phyloP scores from a whole-genome alignment of 345 rosid species.

The Populus deltoides region DNA sequence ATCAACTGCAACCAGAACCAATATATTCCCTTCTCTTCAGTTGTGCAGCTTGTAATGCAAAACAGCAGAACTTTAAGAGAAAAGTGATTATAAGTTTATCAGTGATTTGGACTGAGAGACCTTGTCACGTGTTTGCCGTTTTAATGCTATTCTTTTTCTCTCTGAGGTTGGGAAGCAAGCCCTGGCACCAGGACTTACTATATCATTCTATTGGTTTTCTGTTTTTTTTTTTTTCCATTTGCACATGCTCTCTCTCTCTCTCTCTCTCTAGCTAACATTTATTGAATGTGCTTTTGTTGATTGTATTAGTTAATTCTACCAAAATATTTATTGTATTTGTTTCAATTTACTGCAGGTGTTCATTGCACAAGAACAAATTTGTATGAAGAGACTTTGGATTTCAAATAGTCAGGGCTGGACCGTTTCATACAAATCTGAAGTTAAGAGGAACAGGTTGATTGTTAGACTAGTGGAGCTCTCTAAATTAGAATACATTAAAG shows the following conservation, averaged over 20 bases:
- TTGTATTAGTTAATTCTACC: neutral
- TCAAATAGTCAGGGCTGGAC: slow-evolving; percentile 61
- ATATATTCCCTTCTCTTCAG: neutral
- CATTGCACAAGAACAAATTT: slow-evolving; percentile 84
- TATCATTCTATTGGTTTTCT: neutral
- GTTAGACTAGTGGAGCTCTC: slow-evolving; percentile 48
- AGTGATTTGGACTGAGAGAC: too few relatives aligned
- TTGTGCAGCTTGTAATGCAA: neutral
- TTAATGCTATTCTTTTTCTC: too few relatives aligned
- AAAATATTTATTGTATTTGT: neutral
- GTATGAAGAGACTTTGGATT: slow-evolving; percentile 77
- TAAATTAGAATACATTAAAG: slow-evolving; percentile 45
- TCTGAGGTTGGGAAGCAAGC: neutral
- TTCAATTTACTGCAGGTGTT: slow-evolving; percentile 53
- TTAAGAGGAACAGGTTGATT: slow-evolving; percentile 61
- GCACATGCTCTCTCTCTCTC: too few relatives aligned
- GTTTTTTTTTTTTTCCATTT: too few relatives aligned
- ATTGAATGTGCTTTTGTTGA: neutral
- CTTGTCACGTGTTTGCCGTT: too few relatives aligned
- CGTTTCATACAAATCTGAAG: slow-evolving; percentile 58
- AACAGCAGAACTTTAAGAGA: neutral
- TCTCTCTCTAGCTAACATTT: too few relatives aligned
- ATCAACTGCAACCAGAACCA: neutral
- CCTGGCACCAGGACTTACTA: neutral
- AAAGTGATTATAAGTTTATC: too few relatives aligned